Evolutionary conservation across 176 grass and related monocot genomes (phyloP).

Genomic region (Avena atlantica): DNA sequence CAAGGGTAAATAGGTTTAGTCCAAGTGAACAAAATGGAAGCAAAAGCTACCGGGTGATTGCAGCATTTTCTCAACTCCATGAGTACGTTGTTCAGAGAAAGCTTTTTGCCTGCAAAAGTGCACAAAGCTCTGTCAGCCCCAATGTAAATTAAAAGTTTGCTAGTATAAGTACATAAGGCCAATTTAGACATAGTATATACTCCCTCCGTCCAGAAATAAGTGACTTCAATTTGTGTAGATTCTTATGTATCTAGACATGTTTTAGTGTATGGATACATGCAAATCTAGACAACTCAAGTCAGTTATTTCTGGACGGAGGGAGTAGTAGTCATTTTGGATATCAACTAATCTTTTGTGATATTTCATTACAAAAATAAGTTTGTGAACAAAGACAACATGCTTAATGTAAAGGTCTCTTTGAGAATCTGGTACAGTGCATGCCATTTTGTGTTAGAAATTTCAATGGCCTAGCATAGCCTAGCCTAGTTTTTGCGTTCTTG

Average conservation of each 20-base stretch:
- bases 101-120: conserved; percentile 57
- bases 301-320: no score
- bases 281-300: no score
- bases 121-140: background rate
- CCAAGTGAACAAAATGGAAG: conserved; percentile 17
- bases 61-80: conserved; percentile 68
- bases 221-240: no score
- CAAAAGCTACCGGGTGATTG: conserved; percentile 65
- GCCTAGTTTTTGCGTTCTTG: background rate
- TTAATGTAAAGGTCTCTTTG: no score
- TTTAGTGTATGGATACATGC: no score
- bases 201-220: no score
- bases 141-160: background rate
- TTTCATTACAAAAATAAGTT: background rate
- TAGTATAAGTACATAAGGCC: background rate
- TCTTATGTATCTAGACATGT: no score
- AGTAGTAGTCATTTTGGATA: background rate
- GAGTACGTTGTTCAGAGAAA: conserved; percentile 66
- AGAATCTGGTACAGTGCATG: no score
- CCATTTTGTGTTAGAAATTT: no score
- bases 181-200: background rate
- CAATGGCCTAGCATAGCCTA: no score
- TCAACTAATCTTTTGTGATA: background rate
- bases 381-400: background rate
- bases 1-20: background rate